Conservation (phyloP, 202 grass and related monocot genomes). For the Carex arenaria region DNA sequence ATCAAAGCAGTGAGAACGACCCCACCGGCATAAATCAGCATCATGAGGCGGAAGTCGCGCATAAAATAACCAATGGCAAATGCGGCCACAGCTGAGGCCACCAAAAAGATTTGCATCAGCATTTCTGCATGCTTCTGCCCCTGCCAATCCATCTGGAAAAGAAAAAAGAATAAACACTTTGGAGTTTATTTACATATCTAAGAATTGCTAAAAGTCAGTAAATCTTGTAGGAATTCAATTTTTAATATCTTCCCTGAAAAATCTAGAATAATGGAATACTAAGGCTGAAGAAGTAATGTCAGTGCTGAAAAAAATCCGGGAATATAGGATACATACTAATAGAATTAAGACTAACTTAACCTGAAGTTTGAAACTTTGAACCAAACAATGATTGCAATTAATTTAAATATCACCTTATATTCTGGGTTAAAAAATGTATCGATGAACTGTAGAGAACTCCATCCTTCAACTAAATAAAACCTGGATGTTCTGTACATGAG, state of each 20-base stretch:
- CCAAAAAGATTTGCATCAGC: slow-evolving; percentile 87
- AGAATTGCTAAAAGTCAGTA: background rate
- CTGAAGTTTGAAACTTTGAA: background rate
- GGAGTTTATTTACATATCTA: background rate
- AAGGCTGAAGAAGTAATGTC: background rate
- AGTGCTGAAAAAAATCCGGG: background rate
- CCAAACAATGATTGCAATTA: background rate
- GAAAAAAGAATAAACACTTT: background rate
- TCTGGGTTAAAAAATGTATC: background rate
- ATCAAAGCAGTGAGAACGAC: slow-evolving; percentile 73
- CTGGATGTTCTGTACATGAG: background rate
- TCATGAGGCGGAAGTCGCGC: slow-evolving; percentile 73
- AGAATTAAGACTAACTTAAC: background rate
- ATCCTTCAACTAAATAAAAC: background rate
- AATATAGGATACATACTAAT: background rate
- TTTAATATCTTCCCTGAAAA: background rate
- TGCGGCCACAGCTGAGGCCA: slow-evolving; percentile 50
- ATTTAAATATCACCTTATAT: background rate
- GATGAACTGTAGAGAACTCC: background rate
- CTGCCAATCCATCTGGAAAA: slow-evolving; percentile 83
- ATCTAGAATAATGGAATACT: background rate
- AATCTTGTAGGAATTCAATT: background rate
- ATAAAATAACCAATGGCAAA: slow-evolving; percentile 55
- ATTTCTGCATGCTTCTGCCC: slow-evolving; percentile 89
- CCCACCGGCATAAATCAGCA: slow-evolving; percentile 80